Base-by-base conservation (phyloP, 1,284 basidiomycete species). In the Hemileccinum hortonii region DNA sequence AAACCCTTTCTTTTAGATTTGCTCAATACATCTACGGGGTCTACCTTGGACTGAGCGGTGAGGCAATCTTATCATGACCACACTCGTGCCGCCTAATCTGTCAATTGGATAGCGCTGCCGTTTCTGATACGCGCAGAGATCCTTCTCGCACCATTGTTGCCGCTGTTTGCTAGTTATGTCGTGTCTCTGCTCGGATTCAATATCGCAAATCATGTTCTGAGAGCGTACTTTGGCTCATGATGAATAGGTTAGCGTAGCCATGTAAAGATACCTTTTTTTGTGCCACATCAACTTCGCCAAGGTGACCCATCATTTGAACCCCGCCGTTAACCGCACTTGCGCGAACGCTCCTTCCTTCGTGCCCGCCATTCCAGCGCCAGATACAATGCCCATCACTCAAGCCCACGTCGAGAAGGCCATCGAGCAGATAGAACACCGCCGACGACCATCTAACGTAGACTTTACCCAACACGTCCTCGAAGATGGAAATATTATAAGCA, bases 111-210 rank as follows among this genome's bases (percentile, higher is more conserved):
- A 84, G 93, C 94, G 14, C 75, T 97, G n/a, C 94, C 94, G 1
- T 97, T 96, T 73, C 80, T 97, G 49, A 83, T 92, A 55, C 86
- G 92, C 24, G 85, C 90, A 19, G 91, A 95, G 68, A 75, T 97
- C 41, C 80, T 97, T 44, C 80, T 97, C 18, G 84, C 92, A 14
- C 94, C 94, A 1, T 73, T 96, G 40, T 75, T 95, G 19, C 90
- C 94, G 7, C 75, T 95, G 36, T 88, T 94, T 60, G 86, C 80
- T 30, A 87, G 84, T 48, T 96, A 94, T 68, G 78, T 95, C 52
- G 76, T 94, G 40, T 93, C 90, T 19, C 73, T 97, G 41, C 74
- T 97, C 36, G 94, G 94, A 4, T 94, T 95, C 78, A 95, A 95
- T 69, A 77, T 95, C 52, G 86, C 90, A 30, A 83, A 86, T 65